Conservation (phyloP, 176 grass and related monocot genomes). For the Ampelocalamus luodianensis region DNA sequence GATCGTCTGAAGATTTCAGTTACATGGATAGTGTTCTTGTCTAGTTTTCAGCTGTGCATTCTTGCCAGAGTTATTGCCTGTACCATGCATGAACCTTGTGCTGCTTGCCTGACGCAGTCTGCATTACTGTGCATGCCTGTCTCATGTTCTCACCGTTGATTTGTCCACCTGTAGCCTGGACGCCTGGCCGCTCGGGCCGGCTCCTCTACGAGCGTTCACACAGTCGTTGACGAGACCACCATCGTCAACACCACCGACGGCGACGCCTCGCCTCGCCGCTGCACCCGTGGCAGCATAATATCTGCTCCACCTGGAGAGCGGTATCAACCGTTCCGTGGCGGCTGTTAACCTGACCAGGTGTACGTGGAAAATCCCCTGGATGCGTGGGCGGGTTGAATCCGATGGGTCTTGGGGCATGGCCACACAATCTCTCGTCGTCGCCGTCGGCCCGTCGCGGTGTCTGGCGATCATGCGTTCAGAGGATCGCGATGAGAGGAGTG, state of each 20-base stretch:
- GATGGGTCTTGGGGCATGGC: not conserved
- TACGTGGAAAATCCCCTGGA: not conserved
- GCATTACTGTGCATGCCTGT: not conserved
- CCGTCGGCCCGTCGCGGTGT: not conserved
- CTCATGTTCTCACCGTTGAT: not conserved
- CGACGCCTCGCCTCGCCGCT: not conserved
- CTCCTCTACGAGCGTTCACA: not conserved
- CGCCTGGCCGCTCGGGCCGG: conserved; percentile 5
- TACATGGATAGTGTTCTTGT: not conserved
- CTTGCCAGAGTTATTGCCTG: not conserved
- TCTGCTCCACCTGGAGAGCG: conserved; percentile 14
- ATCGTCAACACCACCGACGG: no score
- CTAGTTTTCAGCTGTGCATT: not conserved
- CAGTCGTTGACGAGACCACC: not conserved
- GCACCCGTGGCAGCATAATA: not conserved
- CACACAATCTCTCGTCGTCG: conserved; percentile 8
- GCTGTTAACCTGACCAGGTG: not conserved
- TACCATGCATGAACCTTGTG: not conserved
- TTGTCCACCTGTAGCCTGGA: not conserved
- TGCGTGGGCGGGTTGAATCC: no score
- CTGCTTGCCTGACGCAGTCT: not conserved
- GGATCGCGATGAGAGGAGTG: not conserved
- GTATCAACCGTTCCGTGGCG: conserved; percentile 15
- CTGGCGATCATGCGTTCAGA: not conserved
- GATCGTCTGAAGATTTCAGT: not conserved